phyloP scores from a whole-genome alignment of 2,329 filamentous ascomycete genomes.

The Tolypocladium amazonense region DNA sequence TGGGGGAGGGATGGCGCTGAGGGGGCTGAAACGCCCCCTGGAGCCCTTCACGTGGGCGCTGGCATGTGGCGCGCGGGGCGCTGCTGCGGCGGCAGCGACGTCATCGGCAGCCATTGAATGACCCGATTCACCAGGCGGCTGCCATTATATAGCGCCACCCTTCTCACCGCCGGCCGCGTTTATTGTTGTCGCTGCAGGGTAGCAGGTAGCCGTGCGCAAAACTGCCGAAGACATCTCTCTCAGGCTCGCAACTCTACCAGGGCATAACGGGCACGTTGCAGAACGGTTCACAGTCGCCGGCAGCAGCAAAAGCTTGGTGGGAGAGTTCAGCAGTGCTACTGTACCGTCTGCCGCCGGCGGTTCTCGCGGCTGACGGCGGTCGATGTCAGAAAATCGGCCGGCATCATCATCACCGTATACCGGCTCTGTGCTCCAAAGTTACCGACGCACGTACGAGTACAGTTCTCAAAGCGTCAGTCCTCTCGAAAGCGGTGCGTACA shows the following conservation, averaged over 20 bases:
- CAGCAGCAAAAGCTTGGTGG: neutral
- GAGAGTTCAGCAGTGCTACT: neutral
- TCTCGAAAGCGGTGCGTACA: neutral
- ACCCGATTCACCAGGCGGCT: neutral
- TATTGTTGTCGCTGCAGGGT: neutral
- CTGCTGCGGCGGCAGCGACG: neutral
- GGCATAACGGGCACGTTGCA: neutral
- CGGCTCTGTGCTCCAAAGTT: neutral
- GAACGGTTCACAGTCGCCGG: neutral
- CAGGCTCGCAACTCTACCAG: too few species aligned
- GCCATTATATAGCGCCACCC: neutral
- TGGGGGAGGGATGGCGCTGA: neutral
- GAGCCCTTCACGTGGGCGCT: neutral
- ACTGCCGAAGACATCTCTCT: too few species aligned
- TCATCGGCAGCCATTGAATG: neutral
- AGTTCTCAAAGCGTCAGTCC: too few species aligned
- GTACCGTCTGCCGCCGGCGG: neutral
- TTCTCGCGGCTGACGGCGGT: neutral
- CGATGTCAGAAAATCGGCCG: neutral
- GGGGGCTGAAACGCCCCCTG: neutral
- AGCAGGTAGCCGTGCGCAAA: neutral
- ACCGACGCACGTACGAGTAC: neutral
- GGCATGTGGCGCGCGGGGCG: neutral
- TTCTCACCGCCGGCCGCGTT: neutral
- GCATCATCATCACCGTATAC: neutral